Percentiles rank a stretch among this genome's conserved stretches.
phyloP scores from a whole-genome alignment of 2,329 filamentous ascomycete genomes.

The Sclerotinia glacialis region DNA sequence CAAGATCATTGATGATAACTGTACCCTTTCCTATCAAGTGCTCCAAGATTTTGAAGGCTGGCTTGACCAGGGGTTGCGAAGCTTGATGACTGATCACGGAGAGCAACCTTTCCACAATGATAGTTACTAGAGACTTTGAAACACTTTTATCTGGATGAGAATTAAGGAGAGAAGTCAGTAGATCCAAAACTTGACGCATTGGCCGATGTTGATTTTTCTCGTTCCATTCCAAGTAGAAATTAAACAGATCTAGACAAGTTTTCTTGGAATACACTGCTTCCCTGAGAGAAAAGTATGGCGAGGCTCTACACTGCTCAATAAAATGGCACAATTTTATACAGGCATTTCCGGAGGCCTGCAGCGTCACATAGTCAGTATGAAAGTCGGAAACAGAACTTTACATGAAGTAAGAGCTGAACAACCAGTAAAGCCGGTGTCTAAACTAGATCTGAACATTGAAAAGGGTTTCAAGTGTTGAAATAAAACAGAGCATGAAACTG shows the following conservation, averaged over 20 bases:
- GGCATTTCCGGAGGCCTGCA: constrained; percentile 50
- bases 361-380: not conserved
- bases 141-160: constrained; percentile 47
- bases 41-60: constrained; percentile 65
- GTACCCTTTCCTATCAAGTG: constrained; percentile 62
- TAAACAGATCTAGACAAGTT: constrained; percentile 52
- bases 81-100: constrained; percentile 59
- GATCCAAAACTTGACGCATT: constrained; percentile 60
- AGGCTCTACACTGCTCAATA: constrained; percentile 57
- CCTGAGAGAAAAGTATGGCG: constrained; percentile 44
- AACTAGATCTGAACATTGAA: not conserved
- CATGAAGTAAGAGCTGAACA: not conserved
- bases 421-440: not conserved
- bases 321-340: constrained; percentile 61
- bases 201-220: constrained; percentile 63
- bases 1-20: constrained; percentile 42
- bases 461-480: not conserved
- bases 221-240: constrained; percentile 65
- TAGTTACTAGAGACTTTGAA: constrained; percentile 46
- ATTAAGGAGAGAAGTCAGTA: constrained; percentile 51
- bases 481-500: not conserved
- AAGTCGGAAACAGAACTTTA: not conserved
- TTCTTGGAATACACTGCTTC: constrained; percentile 52
- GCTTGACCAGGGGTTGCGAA: constrained; percentile 64
- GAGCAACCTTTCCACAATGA: constrained; percentile 52